These are phyloP conservation scores for Scedosporium aurantiacum DNA, from an alignment of 2,329 filamentous ascomycete species.

Conservation along the genomic window DNA sequence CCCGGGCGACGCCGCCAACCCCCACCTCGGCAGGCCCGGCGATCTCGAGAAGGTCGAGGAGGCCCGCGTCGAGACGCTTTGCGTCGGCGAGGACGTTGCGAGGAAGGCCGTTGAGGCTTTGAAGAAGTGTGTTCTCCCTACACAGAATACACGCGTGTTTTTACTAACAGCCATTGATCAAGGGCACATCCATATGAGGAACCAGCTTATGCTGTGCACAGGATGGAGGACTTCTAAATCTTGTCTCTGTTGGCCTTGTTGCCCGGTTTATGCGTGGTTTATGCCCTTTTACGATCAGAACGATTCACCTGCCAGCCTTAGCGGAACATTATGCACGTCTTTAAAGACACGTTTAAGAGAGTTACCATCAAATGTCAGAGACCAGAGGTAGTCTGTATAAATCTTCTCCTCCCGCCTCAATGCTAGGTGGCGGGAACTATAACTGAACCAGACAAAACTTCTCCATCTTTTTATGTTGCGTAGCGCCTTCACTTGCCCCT, in stretches of 20 bases:
- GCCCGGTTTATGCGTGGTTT: not conserved
- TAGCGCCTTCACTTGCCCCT: not conserved
- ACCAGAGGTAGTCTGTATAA: not conserved
- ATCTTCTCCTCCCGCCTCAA: not conserved
- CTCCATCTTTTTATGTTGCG: not conserved
- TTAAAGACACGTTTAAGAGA: too few relatives aligned
- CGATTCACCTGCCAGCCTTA: too few relatives aligned
- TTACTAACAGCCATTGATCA: slow-evolving; percentile 8
- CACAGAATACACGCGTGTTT: not conserved
- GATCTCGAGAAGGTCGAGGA: slow-evolving; percentile 49
- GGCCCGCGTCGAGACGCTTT: slow-evolving; percentile 51
- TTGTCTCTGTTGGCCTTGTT: not conserved
- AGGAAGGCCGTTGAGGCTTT: slow-evolving; percentile 49
- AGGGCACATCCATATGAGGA: slow-evolving; percentile 43
- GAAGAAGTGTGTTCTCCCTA: slow-evolving; percentile 42
- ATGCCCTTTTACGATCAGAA: not conserved
- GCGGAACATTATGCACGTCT: too few relatives aligned
- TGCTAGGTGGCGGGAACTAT: not conserved
- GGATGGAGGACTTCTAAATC: slow-evolving; percentile 33
- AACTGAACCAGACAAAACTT: not conserved
- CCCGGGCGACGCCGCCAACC: slow-evolving; percentile 49
- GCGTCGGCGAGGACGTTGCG: slow-evolving; percentile 45
- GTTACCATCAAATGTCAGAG: not conserved
- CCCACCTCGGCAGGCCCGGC: slow-evolving; percentile 48
- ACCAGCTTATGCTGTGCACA: slow-evolving; percentile 35